These are phyloP conservation scores for Raffaelea albimanens DNA, from an alignment of 2,329 filamentous ascomycete species.

Conservation along the genomic window DNA sequence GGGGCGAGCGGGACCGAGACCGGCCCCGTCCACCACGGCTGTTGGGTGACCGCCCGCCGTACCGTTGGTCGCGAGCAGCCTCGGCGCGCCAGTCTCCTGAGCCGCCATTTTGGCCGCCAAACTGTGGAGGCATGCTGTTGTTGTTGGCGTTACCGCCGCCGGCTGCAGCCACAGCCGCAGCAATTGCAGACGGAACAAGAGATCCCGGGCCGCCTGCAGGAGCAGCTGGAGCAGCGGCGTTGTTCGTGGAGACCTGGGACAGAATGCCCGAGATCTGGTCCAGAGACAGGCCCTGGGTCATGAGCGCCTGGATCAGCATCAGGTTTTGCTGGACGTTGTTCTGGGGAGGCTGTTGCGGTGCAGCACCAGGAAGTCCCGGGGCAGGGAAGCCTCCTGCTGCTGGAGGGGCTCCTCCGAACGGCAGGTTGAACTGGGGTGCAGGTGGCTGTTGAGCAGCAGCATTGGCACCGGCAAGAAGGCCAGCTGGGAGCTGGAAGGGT, in stretches of 20 bases:
- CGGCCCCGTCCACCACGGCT: constrained; percentile 46
- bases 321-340: constrained; percentile 59
- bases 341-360: constrained; percentile 1
- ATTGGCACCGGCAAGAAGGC: not conserved
- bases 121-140: constrained; percentile 20
- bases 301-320: constrained; percentile 64
- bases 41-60: constrained; percentile 54
- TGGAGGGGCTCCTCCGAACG: constrained; percentile 15
- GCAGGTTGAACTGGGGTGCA: not conserved
- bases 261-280: constrained; percentile 62
- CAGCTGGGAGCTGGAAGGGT: constrained; percentile 21
- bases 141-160: constrained; percentile 6
- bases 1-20: constrained; percentile 70
- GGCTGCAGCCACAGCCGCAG: constrained; percentile 18
- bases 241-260: constrained; percentile 37
- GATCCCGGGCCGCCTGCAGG: constrained; percentile 1
- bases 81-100: not conserved
- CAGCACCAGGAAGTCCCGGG: not conserved
- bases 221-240: constrained; percentile 19
- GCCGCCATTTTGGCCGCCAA: constrained; percentile 14
- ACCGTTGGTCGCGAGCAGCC: constrained; percentile 15
- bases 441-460: not conserved
- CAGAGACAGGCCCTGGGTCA: constrained; percentile 64
- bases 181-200: constrained; percentile 9
- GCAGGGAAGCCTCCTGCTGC: constrained; percentile 13